Base-by-base conservation (phyloP, 2,329 filamentous ascomycete species). In the Capronia epimyces region DNA sequence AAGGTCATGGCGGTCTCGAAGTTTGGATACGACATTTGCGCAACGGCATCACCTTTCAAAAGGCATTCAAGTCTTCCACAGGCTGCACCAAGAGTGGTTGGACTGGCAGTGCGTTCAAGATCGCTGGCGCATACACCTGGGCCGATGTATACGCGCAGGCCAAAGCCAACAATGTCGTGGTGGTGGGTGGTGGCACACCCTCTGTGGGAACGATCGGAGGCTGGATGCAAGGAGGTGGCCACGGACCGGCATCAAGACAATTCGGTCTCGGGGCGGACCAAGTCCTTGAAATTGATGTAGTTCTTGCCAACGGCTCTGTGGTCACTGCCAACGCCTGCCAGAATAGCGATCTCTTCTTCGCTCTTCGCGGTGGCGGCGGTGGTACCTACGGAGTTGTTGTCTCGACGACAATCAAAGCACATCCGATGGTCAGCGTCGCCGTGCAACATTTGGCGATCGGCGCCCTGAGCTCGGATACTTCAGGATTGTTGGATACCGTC, bases 321-420 rank as follows among this genome's bases (percentile, higher is more conserved):
- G 44, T 62, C 0, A 53, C 44, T 1, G 62, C 49, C 1, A 59
- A 58, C 1, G 51, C 52, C 5, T 27, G 45, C 32, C 2, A 36
- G 51, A 37, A 64, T 43, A 10, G 49, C 0, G 72, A 75, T 47
- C 64, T 78, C 1, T 78, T 75, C 62, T 76, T 71, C 69, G 75
- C 74, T 18, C 62, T 77, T 3, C 68, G 72, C 21, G 75, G 75
- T 7, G 79, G 79, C 4, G 79, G 80, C 2, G 79, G 78, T 1
- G 77, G 75, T 16, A 63, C 58, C 51, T 71, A 70, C 55, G 71
- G 71, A 31, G 63, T 75, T n/a, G 71, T 73, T 3, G 65, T 69
- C 7, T 66, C 64, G 21, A 71, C 69, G 29, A 73, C 71, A 10
- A 56, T 75, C 29, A 68, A 67, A n/a, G 69, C 71, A 10, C 70